A percentile compares a stretch with the other conserved stretches of the same genome.
Conservation (phyloP, 345 rosid genomes). For the Eucalyptus erythrocorys region DNA sequence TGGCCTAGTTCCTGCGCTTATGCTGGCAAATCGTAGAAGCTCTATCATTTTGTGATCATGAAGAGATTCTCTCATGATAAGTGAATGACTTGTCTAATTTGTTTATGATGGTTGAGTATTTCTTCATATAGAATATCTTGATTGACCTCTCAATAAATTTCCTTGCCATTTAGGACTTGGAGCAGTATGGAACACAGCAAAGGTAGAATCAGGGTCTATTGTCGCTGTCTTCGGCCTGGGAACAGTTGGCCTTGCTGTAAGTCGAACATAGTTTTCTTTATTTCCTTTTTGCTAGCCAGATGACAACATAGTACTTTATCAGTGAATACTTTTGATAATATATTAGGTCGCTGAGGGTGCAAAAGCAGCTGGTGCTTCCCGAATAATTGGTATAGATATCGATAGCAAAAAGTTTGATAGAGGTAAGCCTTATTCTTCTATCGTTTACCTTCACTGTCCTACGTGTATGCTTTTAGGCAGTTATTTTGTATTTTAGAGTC, state of each 20-base stretch:
- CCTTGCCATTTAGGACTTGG: constrained; percentile 52
- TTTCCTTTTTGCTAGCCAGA: background rate
- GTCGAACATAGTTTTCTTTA: constrained; percentile 3
- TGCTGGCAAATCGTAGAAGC: background rate
- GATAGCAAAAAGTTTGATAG: constrained; percentile 68
- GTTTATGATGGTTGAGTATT: background rate
- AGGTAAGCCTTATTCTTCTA: constrained; percentile 20
- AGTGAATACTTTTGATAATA: background rate
- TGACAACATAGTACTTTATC: background rate
- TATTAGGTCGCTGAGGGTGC: constrained; percentile 97
- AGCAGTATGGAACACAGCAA: constrained; percentile 99
- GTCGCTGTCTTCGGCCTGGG: constrained; percentile 98
- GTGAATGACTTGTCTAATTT: background rate
- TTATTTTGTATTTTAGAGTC: background rate
- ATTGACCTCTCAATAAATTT: background rate
- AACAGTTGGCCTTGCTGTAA: constrained; percentile 96
- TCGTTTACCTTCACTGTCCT: background rate
- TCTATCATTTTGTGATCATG: background rate
- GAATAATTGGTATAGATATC: constrained; percentile 89
- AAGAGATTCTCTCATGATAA: background rate
- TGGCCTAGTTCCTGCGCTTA: background rate
- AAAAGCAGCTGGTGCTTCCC: constrained; percentile 90
- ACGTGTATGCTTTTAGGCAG: background rate
- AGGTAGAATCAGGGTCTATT: constrained; percentile 87
- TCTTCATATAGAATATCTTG: background rate